These are phyloP conservation scores for Myotisia sp. DNA, from an alignment of 2,329 filamentous ascomycete species.

Conservation along the genomic window DNA sequence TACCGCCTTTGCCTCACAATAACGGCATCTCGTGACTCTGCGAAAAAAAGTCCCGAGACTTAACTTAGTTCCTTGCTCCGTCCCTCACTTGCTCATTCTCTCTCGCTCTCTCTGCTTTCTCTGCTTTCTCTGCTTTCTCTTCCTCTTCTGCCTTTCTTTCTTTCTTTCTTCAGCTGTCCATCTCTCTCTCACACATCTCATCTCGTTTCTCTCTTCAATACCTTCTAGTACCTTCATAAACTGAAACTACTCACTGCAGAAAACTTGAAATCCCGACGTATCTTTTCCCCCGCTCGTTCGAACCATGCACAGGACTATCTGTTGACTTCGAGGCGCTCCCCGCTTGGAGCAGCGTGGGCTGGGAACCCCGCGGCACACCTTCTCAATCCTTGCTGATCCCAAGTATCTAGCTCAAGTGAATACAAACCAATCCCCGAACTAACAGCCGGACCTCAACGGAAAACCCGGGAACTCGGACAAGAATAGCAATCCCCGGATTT, in stretches of 20 bases:
- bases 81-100: not conserved
- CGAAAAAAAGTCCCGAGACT: constrained; percentile 5
- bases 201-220: not conserved
- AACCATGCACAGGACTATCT: constrained; percentile 15
- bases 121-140: constrained; percentile 2
- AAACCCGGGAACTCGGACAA: too few relatives aligned
- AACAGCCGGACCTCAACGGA: too few relatives aligned
- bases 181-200: not conserved
- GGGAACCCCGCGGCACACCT: constrained; percentile 16
- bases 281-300: constrained; percentile 3
- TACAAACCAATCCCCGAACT: too few relatives aligned
- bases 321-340: constrained; percentile 16
- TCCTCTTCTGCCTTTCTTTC: constrained; percentile 2
- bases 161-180: not conserved
- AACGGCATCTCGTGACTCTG: constrained; percentile 10
- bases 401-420: too few relatives aligned
- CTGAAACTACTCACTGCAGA: too few relatives aligned
- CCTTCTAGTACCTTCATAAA: not conserved
- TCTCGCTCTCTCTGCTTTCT: not conserved
- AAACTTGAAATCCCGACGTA: too few relatives aligned
- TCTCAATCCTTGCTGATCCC: too few relatives aligned
- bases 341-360: constrained; percentile 17
- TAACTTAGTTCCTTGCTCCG: not conserved
- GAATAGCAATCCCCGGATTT: not conserved
- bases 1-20: constrained; percentile 3